Evolutionary conservation across 2,329 filamentous ascomycete species (phyloP), one percentile per base, ranked within the genome.

Genomic region (Drechmeria coniospora): DNA sequence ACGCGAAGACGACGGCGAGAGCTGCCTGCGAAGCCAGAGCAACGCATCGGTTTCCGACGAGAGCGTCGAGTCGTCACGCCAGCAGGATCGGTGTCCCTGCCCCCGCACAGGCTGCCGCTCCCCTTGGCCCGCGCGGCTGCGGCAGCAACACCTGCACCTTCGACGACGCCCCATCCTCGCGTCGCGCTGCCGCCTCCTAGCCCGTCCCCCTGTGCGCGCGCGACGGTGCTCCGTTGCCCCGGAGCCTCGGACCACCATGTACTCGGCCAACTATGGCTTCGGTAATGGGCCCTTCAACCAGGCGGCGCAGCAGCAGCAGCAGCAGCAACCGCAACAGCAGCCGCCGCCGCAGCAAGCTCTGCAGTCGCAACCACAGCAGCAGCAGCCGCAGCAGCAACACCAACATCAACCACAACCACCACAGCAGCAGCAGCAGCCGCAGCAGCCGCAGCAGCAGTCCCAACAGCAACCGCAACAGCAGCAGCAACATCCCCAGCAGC

Each of bases 191-290:
- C n/a, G n/a, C n/a, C n/a, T n/a, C n/a, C n/a, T n/a, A n/a, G n/a
- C n/a, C n/a, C n/a, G n/a, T n/a, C n/a, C n/a, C n/a, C n/a, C n/a
- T n/a, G n/a, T n/a, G n/a, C n/a, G n/a, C n/a, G n/a, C n/a, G n/a
- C n/a, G n/a, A n/a, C n/a, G n/a, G n/a, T n/a, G n/a, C n/a, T n/a
- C n/a, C n/a, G n/a, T n/a, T n/a, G n/a, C n/a, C n/a, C n/a, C n/a
- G n/a, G n/a, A n/a, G n/a, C n/a, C n/a, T n/a, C 20, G 10, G 20
- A 14, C 32, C 22, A 53, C 51, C 55, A 70, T 70, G 65, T 69
- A 69, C 52, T 56, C 57, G 45, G 51, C 57, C 46, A 61, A 60
- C 43, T 69, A 67, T 53, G 62, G 60, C 45, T 68, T 63, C 49
- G 55, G 59, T 49, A 58, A 61, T 49, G 57, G 52, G 41, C 58